Evolutionary conservation across 495 filamentous ascomycete genomes (phyloP).

Genomic region (Talaromyces adpressus): DNA sequence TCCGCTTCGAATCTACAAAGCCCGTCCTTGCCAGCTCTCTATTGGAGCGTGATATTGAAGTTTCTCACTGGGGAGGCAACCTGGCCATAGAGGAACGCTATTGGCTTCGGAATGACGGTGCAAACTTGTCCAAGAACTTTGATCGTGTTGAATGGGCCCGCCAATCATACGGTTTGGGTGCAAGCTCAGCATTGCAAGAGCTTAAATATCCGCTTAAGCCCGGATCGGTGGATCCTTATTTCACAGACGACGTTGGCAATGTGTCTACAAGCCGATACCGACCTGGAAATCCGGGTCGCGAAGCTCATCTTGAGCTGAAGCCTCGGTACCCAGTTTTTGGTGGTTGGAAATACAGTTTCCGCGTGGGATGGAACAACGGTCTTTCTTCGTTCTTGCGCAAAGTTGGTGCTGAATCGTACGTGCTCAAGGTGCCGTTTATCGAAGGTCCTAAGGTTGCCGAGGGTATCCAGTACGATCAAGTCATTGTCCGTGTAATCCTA

Average conservation of each 20-base stretch:
- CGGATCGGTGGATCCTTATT: conserved; percentile 81
- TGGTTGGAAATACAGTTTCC: conserved; percentile 96
- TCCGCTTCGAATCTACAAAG: conserved; percentile 94
- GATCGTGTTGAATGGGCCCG: conserved; percentile 69
- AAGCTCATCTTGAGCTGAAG: conserved; percentile 80
- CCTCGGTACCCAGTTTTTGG: conserved; percentile 92
- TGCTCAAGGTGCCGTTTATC: conserved; percentile 93
- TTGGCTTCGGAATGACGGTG: conserved; percentile 78
- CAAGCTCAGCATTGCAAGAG: conserved; percentile 71
- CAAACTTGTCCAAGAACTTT: conserved; percentile 77
- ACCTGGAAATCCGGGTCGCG: conserved; percentile 55
- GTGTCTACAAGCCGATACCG: conserved; percentile 90
- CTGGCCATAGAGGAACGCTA: conserved; percentile 91
- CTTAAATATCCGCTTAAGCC: conserved; percentile 70
- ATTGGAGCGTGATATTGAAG: conserved; percentile 84
- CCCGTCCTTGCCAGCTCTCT: conserved; percentile 69
- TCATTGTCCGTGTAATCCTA: conserved; percentile 73
- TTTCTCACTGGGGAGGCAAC: conserved; percentile 97
- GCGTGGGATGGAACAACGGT: conserved; percentile 88
- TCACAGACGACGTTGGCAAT: conserved; percentile 94
- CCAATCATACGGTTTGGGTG: conserved; percentile 37
- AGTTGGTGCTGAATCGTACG: conserved; percentile 53
- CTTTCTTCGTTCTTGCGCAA: conserved; percentile 67
- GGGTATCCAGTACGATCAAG: conserved; percentile 76
- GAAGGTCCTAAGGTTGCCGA: conserved; percentile 83